Evolutionary conservation across 164 flowering plant species (phyloP).

Genomic region (Dillenia suffruticosa): DNA sequence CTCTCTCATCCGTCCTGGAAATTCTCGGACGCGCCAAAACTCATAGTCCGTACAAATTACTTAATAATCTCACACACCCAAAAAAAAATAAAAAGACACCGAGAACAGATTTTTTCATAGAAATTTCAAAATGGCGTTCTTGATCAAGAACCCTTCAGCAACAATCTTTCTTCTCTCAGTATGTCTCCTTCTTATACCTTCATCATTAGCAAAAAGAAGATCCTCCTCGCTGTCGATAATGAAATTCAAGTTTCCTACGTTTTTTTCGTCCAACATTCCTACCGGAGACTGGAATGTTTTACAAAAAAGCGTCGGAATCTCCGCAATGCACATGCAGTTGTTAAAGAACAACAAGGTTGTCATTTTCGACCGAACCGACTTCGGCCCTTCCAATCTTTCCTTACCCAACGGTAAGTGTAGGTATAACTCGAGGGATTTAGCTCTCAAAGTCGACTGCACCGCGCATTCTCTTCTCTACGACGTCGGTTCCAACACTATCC

Average conservation of each 20-base stretch:
- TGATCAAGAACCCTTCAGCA: too few relatives aligned
- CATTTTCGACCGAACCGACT: constrained; percentile 73
- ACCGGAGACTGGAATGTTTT: constrained; percentile 31
- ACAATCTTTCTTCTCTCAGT: too few relatives aligned
- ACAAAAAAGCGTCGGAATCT: constrained; percentile 48
- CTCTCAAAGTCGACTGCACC: constrained; percentile 51
- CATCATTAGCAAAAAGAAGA: too few relatives aligned
- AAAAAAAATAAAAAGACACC: too few relatives aligned
- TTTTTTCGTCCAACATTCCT: neutral
- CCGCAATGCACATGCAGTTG: constrained; percentile 89
- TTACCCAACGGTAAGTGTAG: constrained; percentile 56
- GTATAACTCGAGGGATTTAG: constrained; percentile 23
- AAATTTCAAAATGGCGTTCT: too few relatives aligned
- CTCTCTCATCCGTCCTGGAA: too few relatives aligned
- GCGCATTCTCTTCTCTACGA: constrained; percentile 79
- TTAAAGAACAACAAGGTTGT: constrained; percentile 45
- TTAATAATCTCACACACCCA: too few relatives aligned
- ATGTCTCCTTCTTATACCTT: too few relatives aligned
- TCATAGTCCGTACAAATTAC: too few relatives aligned
- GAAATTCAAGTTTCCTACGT: too few relatives aligned
- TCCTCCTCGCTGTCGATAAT: neutral
- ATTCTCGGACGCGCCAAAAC: too few relatives aligned
- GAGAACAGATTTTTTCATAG: too few relatives aligned
- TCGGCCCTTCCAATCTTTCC: constrained; percentile 64
- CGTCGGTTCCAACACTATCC: constrained; percentile 46